These are phyloP conservation scores for Phytopythium montanum DNA, from an alignment of 352 stramenopile genomes.

Conservation along the genomic window DNA sequence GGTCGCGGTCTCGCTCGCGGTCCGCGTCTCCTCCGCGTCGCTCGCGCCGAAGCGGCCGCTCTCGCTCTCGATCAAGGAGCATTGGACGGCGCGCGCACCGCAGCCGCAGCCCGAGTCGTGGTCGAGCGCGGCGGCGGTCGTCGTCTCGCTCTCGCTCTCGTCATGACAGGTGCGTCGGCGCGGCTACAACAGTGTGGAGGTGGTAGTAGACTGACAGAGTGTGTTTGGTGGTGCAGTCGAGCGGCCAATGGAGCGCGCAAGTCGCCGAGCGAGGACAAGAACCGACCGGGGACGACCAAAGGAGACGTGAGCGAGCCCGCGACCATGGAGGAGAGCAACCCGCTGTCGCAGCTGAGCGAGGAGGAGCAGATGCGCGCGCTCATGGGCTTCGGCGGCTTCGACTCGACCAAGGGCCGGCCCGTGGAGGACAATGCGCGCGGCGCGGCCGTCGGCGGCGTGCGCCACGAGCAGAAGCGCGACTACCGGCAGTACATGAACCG, in stretches of 20 bases:
- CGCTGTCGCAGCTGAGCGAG: conserved; percentile 31
- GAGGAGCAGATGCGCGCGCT: conserved; percentile 40
- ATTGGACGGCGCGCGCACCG: conserved; percentile 21
- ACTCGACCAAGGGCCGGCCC: conserved; percentile 90
- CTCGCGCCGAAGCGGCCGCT: conserved; percentile 25
- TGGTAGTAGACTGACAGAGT: neutral
- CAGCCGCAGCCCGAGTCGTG: conserved; percentile 19
- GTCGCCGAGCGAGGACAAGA: conserved; percentile 3
- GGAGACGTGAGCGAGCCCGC: neutral
- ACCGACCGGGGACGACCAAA: neutral
- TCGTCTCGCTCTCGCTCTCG: conserved; percentile 15
- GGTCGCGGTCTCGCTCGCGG: conserved; percentile 27
- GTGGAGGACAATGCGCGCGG: conserved; percentile 91
- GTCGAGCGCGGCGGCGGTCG: conserved; percentile 21
- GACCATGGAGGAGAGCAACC: conserved; percentile 12
- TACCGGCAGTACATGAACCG: conserved; percentile 98
- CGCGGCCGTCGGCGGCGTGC: conserved; percentile 72
- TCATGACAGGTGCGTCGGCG: neutral
- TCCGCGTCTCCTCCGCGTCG: conserved; percentile 23
- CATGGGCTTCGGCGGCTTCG: conserved; percentile 66
- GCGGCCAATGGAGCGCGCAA: conserved; percentile 10
- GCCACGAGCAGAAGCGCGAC: conserved; percentile 91
- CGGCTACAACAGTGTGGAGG: neutral
- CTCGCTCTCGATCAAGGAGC: conserved; percentile 18
- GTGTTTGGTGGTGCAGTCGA: neutral